A percentile compares a stretch with the other conserved stretches of the same genome.
phyloP scores from a whole-genome alignment of 371 early-diverging fungal genomes.

The Basidiobolus heterosporus region DNA sequence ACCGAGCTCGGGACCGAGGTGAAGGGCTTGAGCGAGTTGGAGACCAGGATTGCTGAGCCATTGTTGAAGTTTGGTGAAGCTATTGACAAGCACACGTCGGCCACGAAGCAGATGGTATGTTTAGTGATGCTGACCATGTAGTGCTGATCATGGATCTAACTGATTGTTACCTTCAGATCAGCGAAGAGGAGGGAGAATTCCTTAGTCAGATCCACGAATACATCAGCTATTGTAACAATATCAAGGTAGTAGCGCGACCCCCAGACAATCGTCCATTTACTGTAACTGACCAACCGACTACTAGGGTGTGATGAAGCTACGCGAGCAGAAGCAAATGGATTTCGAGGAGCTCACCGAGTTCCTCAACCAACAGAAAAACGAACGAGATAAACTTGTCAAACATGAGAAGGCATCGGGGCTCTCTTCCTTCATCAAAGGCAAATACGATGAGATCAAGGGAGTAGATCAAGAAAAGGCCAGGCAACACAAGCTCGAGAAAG shows the following conservation, averaged over 20 bases:
- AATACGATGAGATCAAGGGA: constrained; percentile 76
- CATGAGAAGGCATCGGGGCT: constrained; percentile 39
- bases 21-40: constrained; percentile 57
- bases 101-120: too few relatives aligned
- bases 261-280: background rate
- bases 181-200: constrained; percentile 58
- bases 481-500: constrained; percentile 49
- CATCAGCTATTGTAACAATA: constrained; percentile 65
- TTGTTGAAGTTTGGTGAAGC: constrained; percentile 45
- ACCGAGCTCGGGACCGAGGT: constrained; percentile 58
- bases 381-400: constrained; percentile 35
- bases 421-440: constrained; percentile 64
- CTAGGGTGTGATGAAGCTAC: constrained; percentile 58
- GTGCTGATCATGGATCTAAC: background rate
- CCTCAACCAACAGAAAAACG: constrained; percentile 40
- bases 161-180: constrained; percentile 12
- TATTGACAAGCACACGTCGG: constrained; percentile 5
- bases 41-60: constrained; percentile 51
- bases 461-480: constrained; percentile 69
- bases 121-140: too few relatives aligned
- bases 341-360: constrained; percentile 73
- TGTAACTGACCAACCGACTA: background rate
- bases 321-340: constrained; percentile 90
- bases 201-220: constrained; percentile 68
- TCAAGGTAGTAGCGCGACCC: constrained; percentile 38